phyloP scores from a whole-genome alignment of 169 alveolate species.

The Cryptosporidium viatorum region DNA sequence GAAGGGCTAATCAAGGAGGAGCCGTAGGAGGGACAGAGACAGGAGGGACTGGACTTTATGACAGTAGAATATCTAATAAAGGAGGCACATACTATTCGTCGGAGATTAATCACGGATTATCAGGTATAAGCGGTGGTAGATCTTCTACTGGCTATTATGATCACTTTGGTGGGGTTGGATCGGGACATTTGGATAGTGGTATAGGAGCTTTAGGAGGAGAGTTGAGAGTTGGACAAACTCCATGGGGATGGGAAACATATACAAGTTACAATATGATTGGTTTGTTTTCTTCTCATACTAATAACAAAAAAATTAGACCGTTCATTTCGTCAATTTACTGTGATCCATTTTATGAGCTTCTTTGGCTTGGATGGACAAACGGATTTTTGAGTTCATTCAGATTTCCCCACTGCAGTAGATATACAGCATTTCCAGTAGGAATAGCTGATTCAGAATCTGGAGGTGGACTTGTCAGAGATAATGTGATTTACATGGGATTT shows the following conservation, averaged over 20 bases:
- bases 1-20: not conserved
- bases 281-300: constrained; percentile 30
- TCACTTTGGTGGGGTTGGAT: constrained; percentile 17
- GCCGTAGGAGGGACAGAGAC: not conserved
- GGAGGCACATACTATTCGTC: not conserved
- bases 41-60: not conserved
- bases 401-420: constrained; percentile 71
- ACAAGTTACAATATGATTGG: constrained; percentile 71
- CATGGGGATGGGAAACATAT: constrained; percentile 74
- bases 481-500: constrained; percentile 57
- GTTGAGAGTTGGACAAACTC: constrained; percentile 2
- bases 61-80: not conserved
- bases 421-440: constrained; percentile 72
- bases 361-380: constrained; percentile 76
- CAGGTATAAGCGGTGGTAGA: not conserved
- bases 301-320: constrained; percentile 32
- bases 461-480: constrained; percentile 11
- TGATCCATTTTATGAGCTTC: constrained; percentile 69
- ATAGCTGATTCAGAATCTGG: constrained; percentile 19
- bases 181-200: constrained; percentile 13
- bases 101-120: constrained; percentile 1
- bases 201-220: not conserved
- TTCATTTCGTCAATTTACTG: constrained; percentile 50
- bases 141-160: constrained; percentile 5
- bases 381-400: constrained; percentile 69